Percentiles rank a stretch among this genome's conserved stretches.
Evolutionary conservation across 345 rosid species (phyloP).

Genomic region (Gossypium longicalyx): DNA sequence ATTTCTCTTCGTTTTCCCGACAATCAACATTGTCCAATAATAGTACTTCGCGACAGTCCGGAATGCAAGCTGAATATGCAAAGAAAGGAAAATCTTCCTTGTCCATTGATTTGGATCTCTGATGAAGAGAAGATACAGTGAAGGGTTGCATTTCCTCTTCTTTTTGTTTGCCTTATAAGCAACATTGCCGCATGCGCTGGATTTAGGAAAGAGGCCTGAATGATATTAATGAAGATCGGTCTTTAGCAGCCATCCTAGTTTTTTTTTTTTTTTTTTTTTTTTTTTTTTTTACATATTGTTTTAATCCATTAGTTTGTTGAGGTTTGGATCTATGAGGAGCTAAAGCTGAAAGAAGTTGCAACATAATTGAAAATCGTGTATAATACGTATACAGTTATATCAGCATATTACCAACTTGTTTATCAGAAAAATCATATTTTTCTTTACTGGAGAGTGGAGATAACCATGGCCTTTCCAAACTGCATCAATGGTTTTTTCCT

Average conservation of each 20-base stretch:
- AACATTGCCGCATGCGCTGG: constrained; percentile 11
- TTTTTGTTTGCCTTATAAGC: constrained; percentile 18
- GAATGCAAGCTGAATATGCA: constrained; percentile 30
- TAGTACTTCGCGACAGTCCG: background rate
- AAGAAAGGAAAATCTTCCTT: constrained; percentile 67
- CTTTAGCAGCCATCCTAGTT: background rate
- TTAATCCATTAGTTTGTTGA: constrained; percentile 17
- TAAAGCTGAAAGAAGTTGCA: constrained; percentile 12
- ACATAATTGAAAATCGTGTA: constrained; percentile 26
- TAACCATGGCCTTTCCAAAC: constrained; percentile 20
- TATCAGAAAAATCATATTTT: constrained; percentile 2
- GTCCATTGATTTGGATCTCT: constrained; percentile 64
- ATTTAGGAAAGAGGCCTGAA: constrained; percentile 2
- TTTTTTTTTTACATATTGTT: background rate
- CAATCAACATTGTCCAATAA: constrained; percentile 2
- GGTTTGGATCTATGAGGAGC: constrained; percentile 28
- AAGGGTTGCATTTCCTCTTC: background rate
- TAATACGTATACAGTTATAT: constrained; percentile 17
- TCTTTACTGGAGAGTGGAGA: constrained; percentile 10
- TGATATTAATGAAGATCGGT: constrained; percentile 12
- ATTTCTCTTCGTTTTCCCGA: constrained; percentile 13
- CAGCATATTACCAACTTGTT: constrained; percentile 12
- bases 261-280: background rate
- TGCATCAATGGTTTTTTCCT: constrained; percentile 23
- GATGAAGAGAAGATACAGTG: constrained; percentile 11